These are phyloP conservation scores for Colletotrichum sp. DNA, from an alignment of 2,329 filamentous ascomycete species.

Conservation along the genomic window DNA sequence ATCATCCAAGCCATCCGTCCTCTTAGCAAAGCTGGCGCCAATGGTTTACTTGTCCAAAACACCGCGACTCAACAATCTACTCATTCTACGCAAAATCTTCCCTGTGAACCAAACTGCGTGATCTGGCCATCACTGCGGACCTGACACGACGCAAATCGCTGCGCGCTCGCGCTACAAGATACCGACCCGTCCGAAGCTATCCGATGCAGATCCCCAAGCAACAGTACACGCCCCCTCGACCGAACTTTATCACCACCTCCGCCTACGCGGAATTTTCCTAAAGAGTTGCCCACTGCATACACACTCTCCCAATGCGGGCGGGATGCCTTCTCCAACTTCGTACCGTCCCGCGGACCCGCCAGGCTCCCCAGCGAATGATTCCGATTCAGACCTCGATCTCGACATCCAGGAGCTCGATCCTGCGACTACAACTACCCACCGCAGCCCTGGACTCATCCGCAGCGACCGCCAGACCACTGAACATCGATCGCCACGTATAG, in stretches of 20 bases:
- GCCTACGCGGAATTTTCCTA: neutral
- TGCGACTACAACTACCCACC: slow-evolving; percentile 31
- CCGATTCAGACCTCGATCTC: slow-evolving; percentile 79
- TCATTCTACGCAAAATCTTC: neutral
- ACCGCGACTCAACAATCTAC: neutral
- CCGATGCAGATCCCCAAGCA: slow-evolving; percentile 19
- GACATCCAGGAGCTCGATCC: slow-evolving; percentile 84
- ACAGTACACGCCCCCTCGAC: slow-evolving; percentile 12
- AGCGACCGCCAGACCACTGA: slow-evolving; percentile 53
- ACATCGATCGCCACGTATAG: slow-evolving; percentile 65
- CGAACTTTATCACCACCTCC: slow-evolving; percentile 17
- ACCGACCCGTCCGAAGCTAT: slow-evolving; percentile 4
- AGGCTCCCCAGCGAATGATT: slow-evolving; percentile 70
- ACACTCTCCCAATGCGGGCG: slow-evolving; percentile 33
- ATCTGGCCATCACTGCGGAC: neutral
- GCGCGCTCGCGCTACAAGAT: neutral
- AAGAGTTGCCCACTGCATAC: slow-evolving; percentile 12
- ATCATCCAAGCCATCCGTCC: slow-evolving; percentile 3
- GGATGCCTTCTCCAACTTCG: slow-evolving; percentile 62
- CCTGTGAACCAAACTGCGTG: neutral
- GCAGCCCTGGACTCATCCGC: slow-evolving; percentile 42
- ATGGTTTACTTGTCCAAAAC: slow-evolving; percentile 2
- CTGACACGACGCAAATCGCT: neutral
- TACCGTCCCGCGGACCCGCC: slow-evolving; percentile 64
- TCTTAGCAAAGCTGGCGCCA: slow-evolving; percentile 12